Base-by-base conservation (phyloP, 1,284 basidiomycete genomes). In the Paramarasmius palmivorus region DNA sequence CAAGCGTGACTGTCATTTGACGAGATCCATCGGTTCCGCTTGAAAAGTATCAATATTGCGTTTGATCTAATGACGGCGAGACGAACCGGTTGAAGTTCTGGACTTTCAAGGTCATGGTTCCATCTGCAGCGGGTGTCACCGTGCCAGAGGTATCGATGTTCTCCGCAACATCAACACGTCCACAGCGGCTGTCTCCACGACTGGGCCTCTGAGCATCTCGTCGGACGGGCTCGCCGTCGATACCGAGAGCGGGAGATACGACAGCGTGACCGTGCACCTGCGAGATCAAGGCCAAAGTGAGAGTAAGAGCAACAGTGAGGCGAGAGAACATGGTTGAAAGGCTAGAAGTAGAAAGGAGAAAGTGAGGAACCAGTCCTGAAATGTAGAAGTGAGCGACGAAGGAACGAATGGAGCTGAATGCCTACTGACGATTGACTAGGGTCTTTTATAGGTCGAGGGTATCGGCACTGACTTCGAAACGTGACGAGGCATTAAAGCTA, bases 1-100 rank as follows among this genome's bases (percentile, higher is more conserved):
- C 72, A 26, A 77, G 65, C 38, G 50, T 12, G 1, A 68, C 71
- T 1, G 65, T 61, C 23, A 65, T 59, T 41, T 58, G 47, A 38
- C 59, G 59, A 15, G 62, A 62, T 14, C 63, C 63, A 36, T 65
- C 63, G 26, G 35, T 47, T 6, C 61, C 61, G n/a, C 17, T 58
- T 61, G 29, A 12, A 29, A 26, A 3, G 14, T 29, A 10, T 23
- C 36, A 35, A 26, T 38, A 37, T 29, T 4, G 36, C 6, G 1
- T 8, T 15, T 12, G 41, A 26, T 23, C 40, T 20, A 19, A 37
- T 47, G 15, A 26, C 14, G n/a, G 1, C 23, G 5, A n/a, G 35
- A 37, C 57, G 17, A 50, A 64, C 61, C 54, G 62, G 55, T 65
- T 65, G 53, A 65, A 65, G 56, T 62, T 61, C 7, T 34, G 36